These are phyloP conservation scores for Aspergillus costaricaensis DNA, from an alignment of 2,329 filamentous ascomycete species.

Conservation along the genomic window DNA sequence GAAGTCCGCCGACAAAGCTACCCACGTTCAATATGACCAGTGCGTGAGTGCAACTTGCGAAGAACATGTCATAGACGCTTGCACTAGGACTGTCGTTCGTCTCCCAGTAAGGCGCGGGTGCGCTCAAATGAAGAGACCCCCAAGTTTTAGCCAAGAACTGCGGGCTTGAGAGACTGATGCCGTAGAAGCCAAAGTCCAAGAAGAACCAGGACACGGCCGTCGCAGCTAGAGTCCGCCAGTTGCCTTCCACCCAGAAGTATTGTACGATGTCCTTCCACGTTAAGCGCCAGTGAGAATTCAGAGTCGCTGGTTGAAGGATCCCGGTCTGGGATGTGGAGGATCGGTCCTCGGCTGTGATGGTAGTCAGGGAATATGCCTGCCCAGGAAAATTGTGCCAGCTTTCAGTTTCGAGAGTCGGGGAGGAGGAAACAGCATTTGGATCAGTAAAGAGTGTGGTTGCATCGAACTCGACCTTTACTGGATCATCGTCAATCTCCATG, in stretches of 20 bases:
- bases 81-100: constrained; percentile 41
- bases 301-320: constrained; percentile 37
- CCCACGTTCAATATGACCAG: constrained; percentile 46
- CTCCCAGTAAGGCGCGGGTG: constrained; percentile 37
- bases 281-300: constrained; percentile 46
- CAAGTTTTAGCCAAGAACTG: constrained; percentile 47
- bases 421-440: constrained; percentile 13
- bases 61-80: constrained; percentile 45
- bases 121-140: constrained; percentile 35
- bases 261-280: constrained; percentile 41
- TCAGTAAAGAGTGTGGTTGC: constrained; percentile 61
- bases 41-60: constrained; percentile 41
- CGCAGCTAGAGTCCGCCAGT: constrained; percentile 46
- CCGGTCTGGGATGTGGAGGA: constrained; percentile 24
- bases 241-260: constrained; percentile 47
- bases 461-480: constrained; percentile 60
- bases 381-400: constrained; percentile 27
- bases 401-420: constrained; percentile 30
- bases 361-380: constrained; percentile 30
- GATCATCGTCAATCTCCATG: constrained; percentile 65
- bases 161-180: constrained; percentile 52
- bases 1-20: constrained; percentile 44
- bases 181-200: constrained; percentile 61
- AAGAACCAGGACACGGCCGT: constrained; percentile 57
- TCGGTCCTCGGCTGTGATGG: constrained; percentile 25